Evolutionary conservation across 106 monocot genomes (phyloP), one percentile per base, ranked within the genome.

Genomic region (Iris macrosiphon): DNA sequence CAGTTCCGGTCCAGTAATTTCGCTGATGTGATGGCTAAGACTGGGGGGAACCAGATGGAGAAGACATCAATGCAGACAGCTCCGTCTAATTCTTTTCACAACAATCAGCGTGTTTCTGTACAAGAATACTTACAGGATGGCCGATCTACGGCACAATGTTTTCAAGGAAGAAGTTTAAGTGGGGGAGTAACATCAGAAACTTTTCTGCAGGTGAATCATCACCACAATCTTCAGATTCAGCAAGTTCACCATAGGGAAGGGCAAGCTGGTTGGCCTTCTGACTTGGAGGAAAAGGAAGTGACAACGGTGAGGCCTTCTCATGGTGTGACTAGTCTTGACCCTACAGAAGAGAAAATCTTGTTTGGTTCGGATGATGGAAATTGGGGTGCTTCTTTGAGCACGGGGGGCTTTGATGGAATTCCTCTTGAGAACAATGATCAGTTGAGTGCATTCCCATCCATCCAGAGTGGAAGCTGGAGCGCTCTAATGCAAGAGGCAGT

Each of bases 401-500:
- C 20, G 47, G 69, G 57, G 1, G 52, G 50, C 0, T 46, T 61
- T 13, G 61, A 81, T 56, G 75, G 64, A 28, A 75, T 69, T 67
- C 42, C 66, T 59, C 30, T 71, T 16, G 67, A 73, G 20, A 68
- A 59, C 50, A 72, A 57, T 68, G 78, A 84, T 45, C 45, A 28
- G 65, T 20, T 53, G 35, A 64, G 56, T 68, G 53, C 23, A 45
- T 82, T 70, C 38, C 69, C 88, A 60, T 90, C 85, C 47, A 34
- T 83, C 26, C 79, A 86, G 49, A 83, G 90, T 68, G 89, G 89
- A 21, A 96, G 82, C 47, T 96, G 95, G 95, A 96, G 90, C 67
- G 95, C 89, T 61, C 80, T 96, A 50, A 79, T 96, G 95, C 95
- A 90, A 60, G 87, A 90, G 30, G 95, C 85, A 40, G 63, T 96